Evolutionary conservation across 306 rosid genomes (phyloP).

Genomic region (Abrus precatorius): DNA sequence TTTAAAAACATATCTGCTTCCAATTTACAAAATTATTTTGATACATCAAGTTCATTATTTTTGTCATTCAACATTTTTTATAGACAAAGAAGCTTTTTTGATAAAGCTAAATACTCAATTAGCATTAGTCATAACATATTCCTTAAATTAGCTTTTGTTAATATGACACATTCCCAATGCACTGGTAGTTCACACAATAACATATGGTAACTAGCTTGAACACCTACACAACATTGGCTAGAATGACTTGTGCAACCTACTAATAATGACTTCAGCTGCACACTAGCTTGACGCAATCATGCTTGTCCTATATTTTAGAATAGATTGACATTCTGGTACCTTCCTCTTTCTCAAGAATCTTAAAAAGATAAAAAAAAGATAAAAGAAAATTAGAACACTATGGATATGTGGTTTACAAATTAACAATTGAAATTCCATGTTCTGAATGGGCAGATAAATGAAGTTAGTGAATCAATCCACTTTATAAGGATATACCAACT

Average conservation of each 20-base stretch:
- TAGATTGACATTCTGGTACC: neutral
- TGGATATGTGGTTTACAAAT: neutral
- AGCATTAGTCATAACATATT: neutral
- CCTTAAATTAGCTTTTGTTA: neutral
- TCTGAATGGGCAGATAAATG: neutral
- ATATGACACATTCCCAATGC: slow-evolving; percentile 23
- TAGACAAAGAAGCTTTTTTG: too few relatives aligned
- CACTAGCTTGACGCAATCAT: slow-evolving; percentile 44
- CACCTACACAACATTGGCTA: neutral
- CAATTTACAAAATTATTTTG: too few relatives aligned
- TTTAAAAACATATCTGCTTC: too few relatives aligned
- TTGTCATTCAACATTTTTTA: too few relatives aligned
- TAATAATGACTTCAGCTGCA: slow-evolving; percentile 50
- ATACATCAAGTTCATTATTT: too few relatives aligned
- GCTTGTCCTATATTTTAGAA: neutral
- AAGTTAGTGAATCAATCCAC: slow-evolving; percentile 11
- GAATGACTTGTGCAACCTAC: slow-evolving; percentile 11
- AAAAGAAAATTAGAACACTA: neutral
- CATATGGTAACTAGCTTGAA: neutral
- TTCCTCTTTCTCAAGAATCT: neutral
- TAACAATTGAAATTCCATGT: neutral
- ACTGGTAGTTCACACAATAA: slow-evolving; percentile 23
- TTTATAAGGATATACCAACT: neutral
- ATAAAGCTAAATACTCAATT: too few relatives aligned
- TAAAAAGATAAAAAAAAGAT: too few relatives aligned